Evolutionary conservation across 2,329 filamentous ascomycete species (phyloP).

Genomic region (Fusarium heterosporum): DNA sequence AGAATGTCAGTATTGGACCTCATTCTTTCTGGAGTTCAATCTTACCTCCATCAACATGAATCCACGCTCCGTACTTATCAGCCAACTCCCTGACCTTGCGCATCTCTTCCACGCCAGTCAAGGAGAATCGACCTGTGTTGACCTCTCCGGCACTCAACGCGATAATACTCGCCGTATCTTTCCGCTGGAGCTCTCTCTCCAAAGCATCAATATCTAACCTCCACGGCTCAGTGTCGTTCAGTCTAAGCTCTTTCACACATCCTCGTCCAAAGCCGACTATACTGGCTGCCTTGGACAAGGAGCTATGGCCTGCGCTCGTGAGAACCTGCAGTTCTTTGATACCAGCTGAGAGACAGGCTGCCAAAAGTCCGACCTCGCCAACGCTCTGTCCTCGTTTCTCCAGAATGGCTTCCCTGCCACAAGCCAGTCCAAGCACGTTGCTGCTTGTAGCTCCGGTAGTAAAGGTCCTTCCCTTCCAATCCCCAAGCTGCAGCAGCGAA

Average conservation of each 20-base stretch:
- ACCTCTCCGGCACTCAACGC: constrained; percentile 88
- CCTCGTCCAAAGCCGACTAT: constrained; percentile 81
- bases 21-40: neutral
- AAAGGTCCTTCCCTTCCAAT: constrained; percentile 66
- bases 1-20: constrained; percentile 2
- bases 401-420: constrained; percentile 73
- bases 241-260: constrained; percentile 71
- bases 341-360: constrained; percentile 72
- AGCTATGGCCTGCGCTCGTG: constrained; percentile 86
- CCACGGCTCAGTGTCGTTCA: constrained; percentile 69
- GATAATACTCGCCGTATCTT: constrained; percentile 76
- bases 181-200: constrained; percentile 66
- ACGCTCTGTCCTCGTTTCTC: constrained; percentile 58
- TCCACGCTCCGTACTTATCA: constrained; percentile 80
- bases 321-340: constrained; percentile 79
- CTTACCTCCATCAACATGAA: constrained; percentile 84
- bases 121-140: constrained; percentile 85
- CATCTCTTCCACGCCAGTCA: constrained; percentile 69
- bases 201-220: constrained; percentile 75
- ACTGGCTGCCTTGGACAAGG: constrained; percentile 83
- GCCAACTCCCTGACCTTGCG: constrained; percentile 74
- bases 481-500: constrained; percentile 72
- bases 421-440: constrained; percentile 82
- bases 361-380: constrained; percentile 76
- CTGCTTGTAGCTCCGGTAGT: constrained; percentile 77